Base-by-base conservation (phyloP, 2,329 filamentous ascomycete species). In the Verticillium alfalfae region DNA sequence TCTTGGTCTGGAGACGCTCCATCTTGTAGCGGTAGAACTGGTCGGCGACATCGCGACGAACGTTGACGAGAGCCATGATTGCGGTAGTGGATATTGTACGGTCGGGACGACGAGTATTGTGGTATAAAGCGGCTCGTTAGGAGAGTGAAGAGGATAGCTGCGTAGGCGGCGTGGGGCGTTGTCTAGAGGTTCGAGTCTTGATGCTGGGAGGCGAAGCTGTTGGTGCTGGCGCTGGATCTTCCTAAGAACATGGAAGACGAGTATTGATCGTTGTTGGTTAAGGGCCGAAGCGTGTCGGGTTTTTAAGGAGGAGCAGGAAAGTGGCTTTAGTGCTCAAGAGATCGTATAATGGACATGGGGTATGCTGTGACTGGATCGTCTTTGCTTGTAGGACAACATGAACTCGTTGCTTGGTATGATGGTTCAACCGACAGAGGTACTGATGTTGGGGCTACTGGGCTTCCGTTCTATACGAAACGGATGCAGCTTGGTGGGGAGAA, bases 1-100 rank as follows among this genome's bases (percentile, higher is more conserved):
- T 96, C 86, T 99, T 99, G 78, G 95, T 97, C 84, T 96, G 92
- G 76, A 99, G 84, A 71, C 88, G 90, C 83, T 98, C 95, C 95
- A 99, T 99, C 88, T 99, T 99, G 89, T 99, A 99, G 79, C 95
- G 95, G 84, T 99, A 99, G 88, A 97, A 99, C 81, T 90, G 90
- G 82, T 99, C 95, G 84, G 89, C 90, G 83, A 97, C 90, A 90
- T 98, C 94, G 80, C 92, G 92, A 80, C 93, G 93, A 81, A 98
- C 93, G 82, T 99, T 99, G 87, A 99, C 85, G 82, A 92, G 93
- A 86, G 92, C 89, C 95, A 98, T 98, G 80, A 72, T 93, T 87
- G 78, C 81, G 79, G 77, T 83, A 61, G 76, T 76, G 64, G 18
- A 18, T 52, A 12, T 52, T 12, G 45, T 12, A 52, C 57, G 49